Evolutionary conservation across 371 early-diverging fungal species (phyloP).

Genomic region (Mortierella sp.): DNA sequence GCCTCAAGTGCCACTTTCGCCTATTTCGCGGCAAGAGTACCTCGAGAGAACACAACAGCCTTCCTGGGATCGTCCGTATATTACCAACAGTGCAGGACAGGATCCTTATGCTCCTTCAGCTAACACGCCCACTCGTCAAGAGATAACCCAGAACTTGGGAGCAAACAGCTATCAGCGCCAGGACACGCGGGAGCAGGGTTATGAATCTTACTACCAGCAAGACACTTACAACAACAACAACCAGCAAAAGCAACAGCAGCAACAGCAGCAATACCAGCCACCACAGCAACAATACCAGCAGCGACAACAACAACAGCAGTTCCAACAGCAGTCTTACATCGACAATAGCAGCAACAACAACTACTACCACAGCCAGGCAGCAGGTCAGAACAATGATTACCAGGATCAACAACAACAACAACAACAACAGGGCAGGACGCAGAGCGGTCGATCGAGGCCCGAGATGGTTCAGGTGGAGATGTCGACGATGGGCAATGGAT

Average conservation of each 20-base stretch:
- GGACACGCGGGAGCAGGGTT: background rate
- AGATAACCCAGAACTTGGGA: background rate
- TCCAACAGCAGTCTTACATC: background rate
- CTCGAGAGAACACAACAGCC: slow-evolving; percentile 3
- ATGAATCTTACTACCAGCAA: slow-evolving; percentile 1
- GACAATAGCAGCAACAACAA: background rate
- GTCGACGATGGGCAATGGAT: slow-evolving; percentile 20
- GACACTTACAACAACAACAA: background rate
- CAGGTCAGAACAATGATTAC: too few species aligned
- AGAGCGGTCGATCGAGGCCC: background rate
- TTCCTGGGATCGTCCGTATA: slow-evolving; percentile 2
- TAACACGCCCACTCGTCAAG: background rate
- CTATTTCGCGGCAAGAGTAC: background rate
- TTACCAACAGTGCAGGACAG: slow-evolving; percentile 3
- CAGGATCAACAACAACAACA: background rate
- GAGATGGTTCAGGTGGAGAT: slow-evolving; percentile 38
- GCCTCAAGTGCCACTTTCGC: background rate
- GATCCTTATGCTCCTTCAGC: slow-evolving; percentile 1
- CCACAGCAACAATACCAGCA: slow-evolving; percentile 4
- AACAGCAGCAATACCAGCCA: slow-evolving; percentile 20
- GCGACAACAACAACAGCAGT: background rate
- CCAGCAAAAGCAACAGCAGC: background rate
- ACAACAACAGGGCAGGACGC: background rate
- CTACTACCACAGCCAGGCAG: background rate
- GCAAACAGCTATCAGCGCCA: background rate